These are phyloP conservation scores for Kluyveromyces sp. DNA, from an alignment of 1,139 yeast species.

Conservation along the genomic window DNA sequence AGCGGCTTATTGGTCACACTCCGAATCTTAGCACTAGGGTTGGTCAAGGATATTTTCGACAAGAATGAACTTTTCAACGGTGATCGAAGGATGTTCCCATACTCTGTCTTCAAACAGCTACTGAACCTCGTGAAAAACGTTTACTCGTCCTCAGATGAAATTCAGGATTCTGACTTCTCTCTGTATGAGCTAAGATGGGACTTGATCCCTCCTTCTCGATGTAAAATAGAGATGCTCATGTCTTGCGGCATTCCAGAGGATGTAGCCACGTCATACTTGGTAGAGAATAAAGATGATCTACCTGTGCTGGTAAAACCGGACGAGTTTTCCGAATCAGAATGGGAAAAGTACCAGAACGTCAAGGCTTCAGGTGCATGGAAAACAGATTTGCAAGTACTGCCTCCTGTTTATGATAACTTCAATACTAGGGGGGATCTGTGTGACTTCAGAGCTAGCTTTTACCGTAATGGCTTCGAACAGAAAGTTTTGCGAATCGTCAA, in stretches of 20 bases:
- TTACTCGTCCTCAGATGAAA: conserved; percentile 16
- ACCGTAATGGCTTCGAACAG: conserved; percentile 34
- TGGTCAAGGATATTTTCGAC: conserved; percentile 19
- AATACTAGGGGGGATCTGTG: conserved; percentile 39
- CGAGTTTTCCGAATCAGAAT: conserved; percentile 17
- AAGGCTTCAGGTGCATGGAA: conserved; percentile 13
- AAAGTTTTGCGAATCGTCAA: conserved; percentile 46
- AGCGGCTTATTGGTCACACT: conserved; percentile 20
- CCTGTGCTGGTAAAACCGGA: conserved; percentile 22
- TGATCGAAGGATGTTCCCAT: conserved; percentile 24
- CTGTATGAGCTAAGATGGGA: conserved; percentile 42
- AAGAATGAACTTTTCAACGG: conserved; percentile 18
- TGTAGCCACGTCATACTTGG: conserved; percentile 21
- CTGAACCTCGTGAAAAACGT: conserved; percentile 25
- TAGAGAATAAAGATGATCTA: conserved; percentile 19
- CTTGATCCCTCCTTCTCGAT: conserved; percentile 22
- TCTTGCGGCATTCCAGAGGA: conserved; percentile 22
- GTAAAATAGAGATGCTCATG: conserved; percentile 19
- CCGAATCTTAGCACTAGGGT: conserved; percentile 20
- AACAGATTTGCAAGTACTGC: conserved; percentile 10
- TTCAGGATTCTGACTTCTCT: conserved; percentile 31
- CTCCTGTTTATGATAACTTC: conserved; percentile 33
- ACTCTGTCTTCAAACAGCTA: conserved; percentile 30
- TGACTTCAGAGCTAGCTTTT: conserved; percentile 32
- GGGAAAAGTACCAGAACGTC: conserved; percentile 15